These are phyloP conservation scores for Anastatica hierochuntica DNA, from an alignment of 345 rosid genomes.

Conservation along the genomic window DNA sequence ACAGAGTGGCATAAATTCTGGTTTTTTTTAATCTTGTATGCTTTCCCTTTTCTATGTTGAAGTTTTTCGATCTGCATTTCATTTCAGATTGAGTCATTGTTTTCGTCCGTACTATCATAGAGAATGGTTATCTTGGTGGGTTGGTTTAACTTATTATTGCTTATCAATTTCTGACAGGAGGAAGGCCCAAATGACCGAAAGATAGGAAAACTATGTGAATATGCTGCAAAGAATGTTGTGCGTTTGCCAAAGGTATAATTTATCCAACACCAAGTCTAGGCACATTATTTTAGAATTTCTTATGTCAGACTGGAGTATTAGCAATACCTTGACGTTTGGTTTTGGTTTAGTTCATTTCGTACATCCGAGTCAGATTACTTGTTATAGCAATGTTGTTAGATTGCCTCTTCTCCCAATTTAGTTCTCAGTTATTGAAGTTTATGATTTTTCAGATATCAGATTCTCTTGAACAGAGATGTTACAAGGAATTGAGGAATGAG, in stretches of 20 bases:
- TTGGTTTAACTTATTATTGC: not conserved
- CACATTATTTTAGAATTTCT: not conserved
- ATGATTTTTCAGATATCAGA: constrained; percentile 54
- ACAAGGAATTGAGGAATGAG: constrained; percentile 92
- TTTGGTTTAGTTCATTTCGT: not conserved
- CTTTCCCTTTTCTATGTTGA: not conserved
- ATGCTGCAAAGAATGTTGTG: constrained; percentile 81
- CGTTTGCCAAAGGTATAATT: constrained; percentile 83
- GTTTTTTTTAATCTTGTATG: not conserved
- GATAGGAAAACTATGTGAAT: constrained; percentile 90
- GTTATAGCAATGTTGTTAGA: not conserved
- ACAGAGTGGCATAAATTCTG: not conserved
- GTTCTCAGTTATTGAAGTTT: constrained; percentile 12
- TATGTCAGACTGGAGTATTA: not conserved
- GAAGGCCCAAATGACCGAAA: constrained; percentile 88
- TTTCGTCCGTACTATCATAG: not conserved
- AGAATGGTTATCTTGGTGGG: not conserved
- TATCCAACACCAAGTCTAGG: constrained; percentile 1
- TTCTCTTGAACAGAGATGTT: constrained; percentile 91
- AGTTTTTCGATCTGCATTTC: not conserved
- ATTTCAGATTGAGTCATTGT: not conserved
- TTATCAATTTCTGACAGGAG: constrained; percentile 41
- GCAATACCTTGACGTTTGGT: not conserved
- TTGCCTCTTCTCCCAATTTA: not conserved
- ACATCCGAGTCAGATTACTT: not conserved